Percentiles rank a stretch among this genome's conserved stretches.
These are phyloP conservation scores for Aspergillus novoparasiticus DNA, from an alignment of 2,329 filamentous ascomycete genomes.

Conservation along the genomic window DNA sequence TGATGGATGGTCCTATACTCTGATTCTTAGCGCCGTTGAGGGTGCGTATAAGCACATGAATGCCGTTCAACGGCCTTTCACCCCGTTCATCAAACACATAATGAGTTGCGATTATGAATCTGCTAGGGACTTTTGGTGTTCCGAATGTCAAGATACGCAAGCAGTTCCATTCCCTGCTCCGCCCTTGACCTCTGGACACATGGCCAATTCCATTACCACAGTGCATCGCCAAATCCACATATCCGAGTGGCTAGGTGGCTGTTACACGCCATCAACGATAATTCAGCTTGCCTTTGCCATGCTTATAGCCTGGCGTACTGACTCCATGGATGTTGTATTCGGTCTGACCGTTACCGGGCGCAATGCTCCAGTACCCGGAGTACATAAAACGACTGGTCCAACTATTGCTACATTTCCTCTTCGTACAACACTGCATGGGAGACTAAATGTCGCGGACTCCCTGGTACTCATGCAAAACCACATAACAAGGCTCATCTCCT, in stretches of 20 bases:
- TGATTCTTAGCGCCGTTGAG: constrained; percentile 26
- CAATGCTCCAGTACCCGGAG: constrained; percentile 8
- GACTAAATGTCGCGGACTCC: neutral
- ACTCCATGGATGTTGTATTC: constrained; percentile 8
- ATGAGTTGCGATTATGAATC: constrained; percentile 12
- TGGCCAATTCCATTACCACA: neutral
- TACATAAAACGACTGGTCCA: constrained; percentile 10
- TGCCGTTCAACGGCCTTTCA: constrained; percentile 54
- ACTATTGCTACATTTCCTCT: constrained; percentile 16
- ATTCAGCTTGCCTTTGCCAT: constrained; percentile 11
- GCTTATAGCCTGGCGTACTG: neutral
- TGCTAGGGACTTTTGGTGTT: neutral
- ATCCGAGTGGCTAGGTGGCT: neutral
- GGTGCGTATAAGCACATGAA: constrained; percentile 16
- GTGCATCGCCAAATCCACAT: neutral
- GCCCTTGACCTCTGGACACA: neutral
- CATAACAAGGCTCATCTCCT: constrained; percentile 2
- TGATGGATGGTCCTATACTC: constrained; percentile 43
- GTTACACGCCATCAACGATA: neutral
- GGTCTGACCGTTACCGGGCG: constrained; percentile 8
- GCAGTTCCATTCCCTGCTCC: neutral
- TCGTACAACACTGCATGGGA: neutral
- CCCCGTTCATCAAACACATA: constrained; percentile 49
- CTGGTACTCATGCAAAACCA: constrained; percentile 4
- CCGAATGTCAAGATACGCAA: neutral